These are phyloP conservation scores for Aspergillus terreus DNA, from an alignment of 2,329 filamentous ascomycete species.

Conservation along the genomic window DNA sequence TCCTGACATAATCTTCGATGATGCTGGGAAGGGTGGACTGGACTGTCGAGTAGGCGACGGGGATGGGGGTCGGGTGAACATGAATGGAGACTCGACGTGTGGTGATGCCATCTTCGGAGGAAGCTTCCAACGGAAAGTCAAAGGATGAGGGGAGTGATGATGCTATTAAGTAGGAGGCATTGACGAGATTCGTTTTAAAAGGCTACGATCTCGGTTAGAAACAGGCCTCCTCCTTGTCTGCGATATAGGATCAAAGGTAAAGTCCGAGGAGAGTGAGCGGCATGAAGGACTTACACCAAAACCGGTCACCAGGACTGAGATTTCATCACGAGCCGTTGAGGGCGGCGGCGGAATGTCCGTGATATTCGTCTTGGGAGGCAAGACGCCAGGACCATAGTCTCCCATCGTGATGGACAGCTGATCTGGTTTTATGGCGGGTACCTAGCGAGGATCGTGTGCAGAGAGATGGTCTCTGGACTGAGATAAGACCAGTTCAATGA, in stretches of 20 bases:
- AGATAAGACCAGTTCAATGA: background rate
- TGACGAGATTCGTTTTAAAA: conserved; percentile 69
- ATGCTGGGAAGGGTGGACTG: conserved; percentile 61
- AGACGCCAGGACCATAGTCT: conserved; percentile 25
- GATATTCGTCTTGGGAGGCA: conserved; percentile 11
- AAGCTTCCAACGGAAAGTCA: conserved; percentile 35
- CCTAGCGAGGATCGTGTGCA: background rate
- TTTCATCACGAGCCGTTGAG: conserved; percentile 20
- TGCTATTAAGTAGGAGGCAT: conserved; percentile 79
- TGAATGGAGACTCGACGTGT: conserved; percentile 36
- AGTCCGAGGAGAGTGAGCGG: no score
- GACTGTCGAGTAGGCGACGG: conserved; percentile 67
- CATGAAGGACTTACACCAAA: conserved; percentile 28
- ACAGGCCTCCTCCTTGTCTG: background rate
- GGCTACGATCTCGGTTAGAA: conserved; percentile 52
- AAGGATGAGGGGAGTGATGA: conserved; percentile 63
- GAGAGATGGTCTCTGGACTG: background rate
- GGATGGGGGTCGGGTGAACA: conserved; percentile 62
- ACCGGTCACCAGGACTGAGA: conserved; percentile 35
- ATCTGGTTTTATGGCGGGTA: background rate
- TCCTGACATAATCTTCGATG: conserved; percentile 46
- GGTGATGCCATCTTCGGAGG: conserved; percentile 13
- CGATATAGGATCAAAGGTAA: background rate
- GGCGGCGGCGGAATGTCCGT: conserved; percentile 12
- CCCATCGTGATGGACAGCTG: conserved; percentile 22